A percentile compares a stretch with the other conserved stretches of the same genome.
phyloP scores from a whole-genome alignment of 2,329 filamentous ascomycete genomes.

The Fusarium continuum region DNA sequence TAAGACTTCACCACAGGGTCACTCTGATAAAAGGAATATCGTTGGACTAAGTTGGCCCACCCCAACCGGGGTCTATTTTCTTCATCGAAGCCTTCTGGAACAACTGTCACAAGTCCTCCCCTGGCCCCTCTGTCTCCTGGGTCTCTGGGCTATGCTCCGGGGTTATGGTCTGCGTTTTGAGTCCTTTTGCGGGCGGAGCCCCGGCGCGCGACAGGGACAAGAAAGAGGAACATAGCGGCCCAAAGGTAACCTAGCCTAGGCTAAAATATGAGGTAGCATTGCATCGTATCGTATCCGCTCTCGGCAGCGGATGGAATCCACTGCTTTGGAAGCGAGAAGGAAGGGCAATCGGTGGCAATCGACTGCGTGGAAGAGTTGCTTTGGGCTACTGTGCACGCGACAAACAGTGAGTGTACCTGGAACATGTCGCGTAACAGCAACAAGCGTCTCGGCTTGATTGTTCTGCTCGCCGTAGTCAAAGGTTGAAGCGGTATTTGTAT shows the following conservation, averaged over 20 bases:
- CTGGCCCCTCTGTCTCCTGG: not conserved
- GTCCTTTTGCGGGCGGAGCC: conserved; percentile 20
- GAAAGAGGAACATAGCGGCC: not conserved
- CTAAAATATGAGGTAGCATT: conserved; percentile 10
- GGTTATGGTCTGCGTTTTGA: conserved; percentile 1
- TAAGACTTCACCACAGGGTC: not conserved
- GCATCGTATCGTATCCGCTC: conserved; percentile 26
- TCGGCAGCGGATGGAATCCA: conserved; percentile 26
- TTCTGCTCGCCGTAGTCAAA: conserved; percentile 1
- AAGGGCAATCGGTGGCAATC: not conserved
- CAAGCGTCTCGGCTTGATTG: not conserved
- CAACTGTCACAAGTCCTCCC: conserved; percentile 28
- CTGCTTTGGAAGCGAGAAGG: conserved; percentile 23
- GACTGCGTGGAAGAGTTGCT: not conserved
- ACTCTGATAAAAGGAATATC: conserved; percentile 7
- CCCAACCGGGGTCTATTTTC: conserved; percentile 2
- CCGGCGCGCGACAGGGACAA: not conserved
- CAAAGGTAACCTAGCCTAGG: conserved; percentile 14
- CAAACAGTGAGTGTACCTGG: conserved; percentile 11
- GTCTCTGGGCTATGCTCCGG: conserved; percentile 12
- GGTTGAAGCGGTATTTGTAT: not conserved
- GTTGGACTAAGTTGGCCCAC: conserved; percentile 14
- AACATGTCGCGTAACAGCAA: not conserved
- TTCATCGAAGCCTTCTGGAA: conserved; percentile 38
- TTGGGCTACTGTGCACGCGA: not conserved